Conservation (phyloP, 129 eudicot species). For the Lonicera japonica region DNA sequence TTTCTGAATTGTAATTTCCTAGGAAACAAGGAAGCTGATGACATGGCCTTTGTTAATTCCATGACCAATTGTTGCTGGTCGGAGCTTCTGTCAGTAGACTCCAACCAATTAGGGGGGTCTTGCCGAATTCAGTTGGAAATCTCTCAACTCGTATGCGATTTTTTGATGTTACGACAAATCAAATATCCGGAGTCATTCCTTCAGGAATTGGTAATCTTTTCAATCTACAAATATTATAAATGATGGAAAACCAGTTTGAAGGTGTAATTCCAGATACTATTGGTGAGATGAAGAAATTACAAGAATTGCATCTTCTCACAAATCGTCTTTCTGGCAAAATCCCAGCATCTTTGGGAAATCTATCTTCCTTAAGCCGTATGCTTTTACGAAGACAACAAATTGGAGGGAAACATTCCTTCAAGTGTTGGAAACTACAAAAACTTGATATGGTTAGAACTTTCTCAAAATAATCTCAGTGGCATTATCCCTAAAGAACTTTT, state of each 20-base stretch:
- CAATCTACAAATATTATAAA: not conserved
- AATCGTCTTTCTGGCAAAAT: conserved; percentile 1
- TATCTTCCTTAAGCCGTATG: not conserved
- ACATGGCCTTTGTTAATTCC: not conserved
- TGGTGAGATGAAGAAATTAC: conserved; percentile 8
- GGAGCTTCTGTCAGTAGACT: not conserved
- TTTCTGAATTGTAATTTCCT: not conserved
- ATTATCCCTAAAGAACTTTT: conserved; percentile 13
- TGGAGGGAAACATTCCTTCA: conserved; percentile 7
- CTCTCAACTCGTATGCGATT: not conserved
- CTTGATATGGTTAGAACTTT: not conserved
- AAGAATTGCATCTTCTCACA: not conserved
- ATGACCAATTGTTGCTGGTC: conserved; percentile 13
- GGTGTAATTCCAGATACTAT: conserved; percentile 8
- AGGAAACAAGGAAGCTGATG: no score
- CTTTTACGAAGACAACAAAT: not conserved
- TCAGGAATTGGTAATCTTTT: no score
- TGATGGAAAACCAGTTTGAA: not conserved
- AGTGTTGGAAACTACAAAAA: conserved; percentile 10
- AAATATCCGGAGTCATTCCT: conserved; percentile 3
- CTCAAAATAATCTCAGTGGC: conserved; percentile 7
- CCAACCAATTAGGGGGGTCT: conserved; percentile 13
- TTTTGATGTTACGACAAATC: not conserved
- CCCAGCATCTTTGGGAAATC: no score
- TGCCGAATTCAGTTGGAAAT: conserved; percentile 19